Conservation (phyloP, 1,139 yeast species). For the Saccharomyces hybrid region DNA sequence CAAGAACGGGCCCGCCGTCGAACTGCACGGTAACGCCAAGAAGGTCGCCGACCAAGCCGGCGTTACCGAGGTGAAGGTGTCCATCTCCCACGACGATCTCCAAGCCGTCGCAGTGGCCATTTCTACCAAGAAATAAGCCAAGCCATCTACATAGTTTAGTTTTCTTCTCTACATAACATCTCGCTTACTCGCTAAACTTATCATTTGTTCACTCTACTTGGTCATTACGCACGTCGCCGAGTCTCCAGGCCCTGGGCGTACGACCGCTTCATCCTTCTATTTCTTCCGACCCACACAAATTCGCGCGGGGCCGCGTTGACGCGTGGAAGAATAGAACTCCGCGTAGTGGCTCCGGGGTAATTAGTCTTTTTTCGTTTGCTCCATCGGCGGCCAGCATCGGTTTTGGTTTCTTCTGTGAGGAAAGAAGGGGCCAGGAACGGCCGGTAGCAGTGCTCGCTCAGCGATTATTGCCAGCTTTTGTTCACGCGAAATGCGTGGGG, state of each 20-base stretch:
- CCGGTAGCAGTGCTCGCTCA: background rate
- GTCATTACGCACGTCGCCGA: background rate
- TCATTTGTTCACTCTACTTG: background rate
- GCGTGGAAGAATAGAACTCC: background rate
- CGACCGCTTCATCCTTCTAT: background rate
- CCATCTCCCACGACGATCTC: slow-evolving; percentile 92
- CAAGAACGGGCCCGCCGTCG: slow-evolving; percentile 85
- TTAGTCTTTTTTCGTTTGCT: background rate
- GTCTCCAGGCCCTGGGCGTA: background rate
- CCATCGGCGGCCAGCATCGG: background rate
- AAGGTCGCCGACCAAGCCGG: slow-evolving; percentile 65
- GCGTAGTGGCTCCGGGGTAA: background rate
- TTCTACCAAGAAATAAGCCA: slow-evolving; percentile 34
- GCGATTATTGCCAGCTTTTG: background rate
- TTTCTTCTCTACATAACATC: too few relatives aligned
- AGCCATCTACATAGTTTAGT: background rate
- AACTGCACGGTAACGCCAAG: slow-evolving; percentile 67
- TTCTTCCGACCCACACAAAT: background rate
- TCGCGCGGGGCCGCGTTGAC: background rate
- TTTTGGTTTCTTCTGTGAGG: background rate
- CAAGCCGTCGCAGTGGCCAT: slow-evolving; percentile 98
- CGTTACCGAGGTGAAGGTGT: slow-evolving; percentile 66
- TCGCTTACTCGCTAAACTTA: background rate
- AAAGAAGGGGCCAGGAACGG: background rate
- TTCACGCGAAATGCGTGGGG: background rate